Evolutionary conservation across 106 monocot genomes (phyloP).

Genomic region (Dendrobium chrysotoxum): DNA sequence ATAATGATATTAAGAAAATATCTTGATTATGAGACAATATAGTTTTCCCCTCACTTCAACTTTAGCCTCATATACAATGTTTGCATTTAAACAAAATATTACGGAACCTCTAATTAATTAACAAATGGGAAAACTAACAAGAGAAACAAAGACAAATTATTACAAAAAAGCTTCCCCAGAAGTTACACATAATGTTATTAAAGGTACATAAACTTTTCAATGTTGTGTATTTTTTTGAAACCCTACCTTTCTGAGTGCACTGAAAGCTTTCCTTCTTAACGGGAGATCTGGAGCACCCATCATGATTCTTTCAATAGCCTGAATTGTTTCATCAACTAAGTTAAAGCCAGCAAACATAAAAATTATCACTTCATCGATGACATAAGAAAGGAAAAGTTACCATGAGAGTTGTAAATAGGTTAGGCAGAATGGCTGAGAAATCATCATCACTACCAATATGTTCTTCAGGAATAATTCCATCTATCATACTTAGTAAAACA

Average conservation of each 20-base stretch:
- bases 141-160: not conserved
- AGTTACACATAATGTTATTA: not conserved
- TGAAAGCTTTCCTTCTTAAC: constrained; percentile 72
- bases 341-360: not conserved
- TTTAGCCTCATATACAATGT: not conserved
- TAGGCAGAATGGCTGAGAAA: constrained; percentile 38
- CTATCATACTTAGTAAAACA: constrained; percentile 41
- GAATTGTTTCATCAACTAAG: constrained; percentile 15
- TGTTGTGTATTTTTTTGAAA: constrained; percentile 4
- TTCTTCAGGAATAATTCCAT: constrained; percentile 24
- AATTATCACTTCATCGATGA: constrained; percentile 4
- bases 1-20: not conserved
- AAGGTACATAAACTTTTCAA: not conserved
- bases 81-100: not conserved
- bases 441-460: constrained; percentile 19
- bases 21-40: not conserved
- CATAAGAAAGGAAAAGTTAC: constrained; percentile 21
- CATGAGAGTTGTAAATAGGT: constrained; percentile 58
- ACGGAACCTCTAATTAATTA: not conserved
- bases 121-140: not conserved
- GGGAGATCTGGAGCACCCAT: constrained; percentile 57
- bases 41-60: too few species aligned
- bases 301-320: constrained; percentile 64
- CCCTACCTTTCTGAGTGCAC: constrained; percentile 51
- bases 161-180: not conserved